Evolutionary conservation across 768 basidiomycete genomes (phyloP), one percentile per base, ranked within the genome.

Genomic region (Boletellus sp.): DNA sequence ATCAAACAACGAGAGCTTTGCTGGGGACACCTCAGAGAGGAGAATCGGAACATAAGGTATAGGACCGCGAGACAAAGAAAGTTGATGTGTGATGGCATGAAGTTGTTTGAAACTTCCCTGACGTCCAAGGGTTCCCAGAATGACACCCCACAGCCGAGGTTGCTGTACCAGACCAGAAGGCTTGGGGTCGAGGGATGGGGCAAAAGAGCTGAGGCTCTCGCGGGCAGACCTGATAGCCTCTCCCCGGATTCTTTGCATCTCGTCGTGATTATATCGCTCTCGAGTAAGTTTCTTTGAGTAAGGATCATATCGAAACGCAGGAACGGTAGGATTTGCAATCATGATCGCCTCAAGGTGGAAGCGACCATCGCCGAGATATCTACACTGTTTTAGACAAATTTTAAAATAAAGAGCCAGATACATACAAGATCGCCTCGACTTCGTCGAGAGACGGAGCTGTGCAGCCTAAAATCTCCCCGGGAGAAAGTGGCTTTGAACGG

Each of bases 281-380:
- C 92, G 74, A 2, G 96, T 97, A 44, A 99, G 77, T 63, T 94
- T 96, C 69, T 99, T 99, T 19, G 93, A 91, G 68, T 98, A 99
- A 4, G 96, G 96, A 63, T 98, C 96, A 69, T 98, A 99, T 19
- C 96, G 83, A 72, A 96, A 99, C 0, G 96, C 94, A 11, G 96
- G 94, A 16, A 98, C 78, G 26, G 79, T 69, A 0, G 96, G 96
- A 66, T 99, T 99, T n/a, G 94, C 93, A 51, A 99, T 96, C 96
- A 99, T 99, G 66, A 97, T 94, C 13, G 92, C 90, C 69, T 99
- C 96, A 16, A 98, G 79, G 65, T 98, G 96, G 74, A 99, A 99
- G 10, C 96, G 87, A 19, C 96, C 96, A 60, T 99, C 96, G 16
- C 96, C 96, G 23, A 99, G 80, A 67, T 98, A 99, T 60, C 94